A percentile compares a stretch with the other conserved stretches of the same genome.
Conservation (phyloP, 2,329 filamentous ascomycete species). For the Ceratocystis huliohia region DNA sequence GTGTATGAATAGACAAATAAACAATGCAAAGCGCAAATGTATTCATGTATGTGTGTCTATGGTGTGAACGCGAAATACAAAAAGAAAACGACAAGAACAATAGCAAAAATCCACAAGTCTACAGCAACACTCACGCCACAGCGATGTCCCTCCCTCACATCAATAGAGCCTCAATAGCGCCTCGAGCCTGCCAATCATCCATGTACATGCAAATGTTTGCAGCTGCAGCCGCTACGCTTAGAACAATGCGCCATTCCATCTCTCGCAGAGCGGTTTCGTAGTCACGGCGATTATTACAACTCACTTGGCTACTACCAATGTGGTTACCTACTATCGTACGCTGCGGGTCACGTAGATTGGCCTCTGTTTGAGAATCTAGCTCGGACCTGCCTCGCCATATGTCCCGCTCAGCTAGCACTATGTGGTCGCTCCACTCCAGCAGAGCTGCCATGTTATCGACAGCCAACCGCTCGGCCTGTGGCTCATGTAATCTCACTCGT, state of each 20-base stretch:
- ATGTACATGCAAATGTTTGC: conserved; percentile 18
- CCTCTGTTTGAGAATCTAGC: background rate
- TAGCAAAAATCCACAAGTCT: background rate
- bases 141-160: background rate
- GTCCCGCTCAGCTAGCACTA: conserved; percentile 23
- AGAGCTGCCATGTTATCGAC: conserved; percentile 26
- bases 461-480: conserved; percentile 25
- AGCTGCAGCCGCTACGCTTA: conserved; percentile 16
- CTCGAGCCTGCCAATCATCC: conserved; percentile 10
- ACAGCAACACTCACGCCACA: background rate
- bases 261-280: background rate
- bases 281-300: background rate
- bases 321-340: background rate
- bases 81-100: conserved; percentile 12
- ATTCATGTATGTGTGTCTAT: background rate
- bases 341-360: background rate
- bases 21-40: background rate
- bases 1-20: conserved; percentile 17
- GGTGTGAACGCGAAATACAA: background rate
- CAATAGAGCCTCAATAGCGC: conserved; percentile 11
- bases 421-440: conserved; percentile 25
- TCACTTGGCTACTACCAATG: background rate
- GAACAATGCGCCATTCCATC: conserved; percentile 15
- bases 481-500: conserved; percentile 26
- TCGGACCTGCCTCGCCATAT: conserved; percentile 20